phyloP scores from a whole-genome alignment of 768 basidiomycete species.

The Dentipellis sp. region DNA sequence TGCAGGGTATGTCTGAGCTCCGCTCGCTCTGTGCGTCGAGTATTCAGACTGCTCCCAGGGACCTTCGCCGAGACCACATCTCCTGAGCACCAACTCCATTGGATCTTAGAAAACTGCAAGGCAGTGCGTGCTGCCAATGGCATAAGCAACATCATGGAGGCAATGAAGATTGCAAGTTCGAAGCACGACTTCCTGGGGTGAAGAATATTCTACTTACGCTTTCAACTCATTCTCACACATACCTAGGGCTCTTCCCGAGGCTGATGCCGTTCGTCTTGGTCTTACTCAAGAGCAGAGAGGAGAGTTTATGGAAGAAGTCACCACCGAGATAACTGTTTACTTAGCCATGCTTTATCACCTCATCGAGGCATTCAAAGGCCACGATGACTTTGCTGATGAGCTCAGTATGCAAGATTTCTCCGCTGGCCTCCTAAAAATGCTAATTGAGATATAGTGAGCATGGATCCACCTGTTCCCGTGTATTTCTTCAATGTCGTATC shows the following conservation, averaged over 20 bases:
- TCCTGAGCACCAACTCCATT: slow-evolving; percentile 90
- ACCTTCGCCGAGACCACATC: slow-evolving; percentile 87
- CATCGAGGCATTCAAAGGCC: slow-evolving; percentile 86
- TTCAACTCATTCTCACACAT: neutral
- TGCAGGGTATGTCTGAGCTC: slow-evolving; percentile 60
- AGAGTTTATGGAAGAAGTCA: slow-evolving; percentile 82
- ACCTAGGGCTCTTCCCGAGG: slow-evolving; percentile 63
- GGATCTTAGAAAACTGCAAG: slow-evolving; percentile 92
- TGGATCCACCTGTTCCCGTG: slow-evolving; percentile 90
- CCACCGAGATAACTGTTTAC: slow-evolving; percentile 88
- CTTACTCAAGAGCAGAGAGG: slow-evolving; percentile 62
- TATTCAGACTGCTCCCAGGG: slow-evolving; percentile 34
- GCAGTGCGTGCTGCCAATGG: slow-evolving; percentile 80
- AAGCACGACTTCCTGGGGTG: slow-evolving; percentile 83
- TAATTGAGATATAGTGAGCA: slow-evolving; percentile 55
- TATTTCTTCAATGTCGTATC: slow-evolving; percentile 90
- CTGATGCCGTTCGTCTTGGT: slow-evolving; percentile 61
- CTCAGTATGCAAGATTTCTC: slow-evolving; percentile 57
- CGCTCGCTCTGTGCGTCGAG: slow-evolving; percentile 3
- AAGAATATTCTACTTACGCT: slow-evolving; percentile 6
- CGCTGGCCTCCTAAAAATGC: neutral
- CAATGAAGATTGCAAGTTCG: slow-evolving; percentile 81
- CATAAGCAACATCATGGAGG: slow-evolving; percentile 72
- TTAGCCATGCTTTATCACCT: slow-evolving; percentile 93
- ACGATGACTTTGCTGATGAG: slow-evolving; percentile 94